Conservation (phyloP, 345 rosid genomes). For the Eucalyptus caleyi region DNA sequence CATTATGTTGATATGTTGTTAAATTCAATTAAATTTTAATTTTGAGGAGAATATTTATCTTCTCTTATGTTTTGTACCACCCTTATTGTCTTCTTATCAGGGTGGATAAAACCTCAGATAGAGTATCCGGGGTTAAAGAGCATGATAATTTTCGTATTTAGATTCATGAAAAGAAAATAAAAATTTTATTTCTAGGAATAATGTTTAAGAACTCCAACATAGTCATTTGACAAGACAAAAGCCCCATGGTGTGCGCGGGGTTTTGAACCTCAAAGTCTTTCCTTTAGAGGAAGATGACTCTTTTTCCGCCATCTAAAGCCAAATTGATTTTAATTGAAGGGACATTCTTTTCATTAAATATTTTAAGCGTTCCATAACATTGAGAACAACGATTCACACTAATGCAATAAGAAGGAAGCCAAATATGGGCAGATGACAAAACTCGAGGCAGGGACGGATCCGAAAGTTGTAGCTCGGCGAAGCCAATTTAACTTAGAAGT, state of each 20-base stretch:
- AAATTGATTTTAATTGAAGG: no score
- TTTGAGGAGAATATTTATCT: no score
- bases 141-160: no score
- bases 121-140: background rate
- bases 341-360: no score
- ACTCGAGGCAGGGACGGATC: no score
- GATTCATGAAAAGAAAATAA: background rate
- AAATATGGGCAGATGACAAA: no score
- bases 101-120: background rate
- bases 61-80: background rate
- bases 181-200: no score
- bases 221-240: background rate
- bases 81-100: background rate
- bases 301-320: background rate
- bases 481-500: no score
- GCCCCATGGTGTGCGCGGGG: background rate
- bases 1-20: background rate
- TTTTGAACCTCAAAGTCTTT: background rate
- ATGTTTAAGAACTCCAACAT: background rate
- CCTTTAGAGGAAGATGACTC: background rate
- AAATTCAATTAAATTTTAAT: background rate
- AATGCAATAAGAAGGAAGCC: no score
- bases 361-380: no score
- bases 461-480: no score
- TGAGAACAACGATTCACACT: no score